These are phyloP conservation scores for Colletotrichum sp. DNA, from an alignment of 2,329 filamentous ascomycete species.

Conservation along the genomic window DNA sequence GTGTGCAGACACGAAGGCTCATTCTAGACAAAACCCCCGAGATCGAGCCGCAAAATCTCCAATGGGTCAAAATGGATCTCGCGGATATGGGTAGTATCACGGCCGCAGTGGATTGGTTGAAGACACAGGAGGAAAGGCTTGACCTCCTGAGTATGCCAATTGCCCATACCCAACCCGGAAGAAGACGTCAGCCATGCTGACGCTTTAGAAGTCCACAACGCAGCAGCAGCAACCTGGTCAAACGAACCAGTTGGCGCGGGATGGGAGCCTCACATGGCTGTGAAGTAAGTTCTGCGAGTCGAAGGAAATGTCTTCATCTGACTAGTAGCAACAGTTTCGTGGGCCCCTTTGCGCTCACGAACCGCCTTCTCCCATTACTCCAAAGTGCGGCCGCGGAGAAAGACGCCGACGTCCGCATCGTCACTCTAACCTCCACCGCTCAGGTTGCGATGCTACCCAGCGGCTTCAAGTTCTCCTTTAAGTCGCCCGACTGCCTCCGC, in stretches of 20 bases:
- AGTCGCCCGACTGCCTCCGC: background rate
- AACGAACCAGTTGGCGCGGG: slow-evolving; percentile 6
- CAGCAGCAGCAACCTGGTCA: background rate
- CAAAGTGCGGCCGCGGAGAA: slow-evolving; percentile 18
- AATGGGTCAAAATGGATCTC: slow-evolving; percentile 28
- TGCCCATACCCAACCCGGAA: background rate
- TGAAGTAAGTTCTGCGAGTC: slow-evolving; percentile 18
- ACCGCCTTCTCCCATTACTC: slow-evolving; percentile 29
- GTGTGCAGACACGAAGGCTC: background rate
- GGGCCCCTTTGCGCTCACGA: slow-evolving; percentile 27
- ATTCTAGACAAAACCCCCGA: background rate
- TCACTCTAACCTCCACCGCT: slow-evolving; percentile 24
- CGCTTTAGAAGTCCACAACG: slow-evolving; percentile 27
- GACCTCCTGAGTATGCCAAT: slow-evolving; percentile 26
- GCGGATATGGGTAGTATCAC: slow-evolving; percentile 20
- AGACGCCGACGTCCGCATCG: slow-evolving; percentile 26
- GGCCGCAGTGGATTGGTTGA: slow-evolving; percentile 18
- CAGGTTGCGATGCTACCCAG: slow-evolving; percentile 11
- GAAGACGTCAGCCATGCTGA: background rate
- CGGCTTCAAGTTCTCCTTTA: slow-evolving; percentile 23
- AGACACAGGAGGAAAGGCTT: slow-evolving; percentile 21
- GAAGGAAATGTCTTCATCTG: background rate
- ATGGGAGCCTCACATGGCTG: slow-evolving; percentile 28
- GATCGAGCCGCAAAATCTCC: slow-evolving; percentile 4
- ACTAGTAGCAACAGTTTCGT: slow-evolving; percentile 17